Evolutionary conservation across 768 basidiomycete species (phyloP).

Genomic region (Tylopilus balloui): DNA sequence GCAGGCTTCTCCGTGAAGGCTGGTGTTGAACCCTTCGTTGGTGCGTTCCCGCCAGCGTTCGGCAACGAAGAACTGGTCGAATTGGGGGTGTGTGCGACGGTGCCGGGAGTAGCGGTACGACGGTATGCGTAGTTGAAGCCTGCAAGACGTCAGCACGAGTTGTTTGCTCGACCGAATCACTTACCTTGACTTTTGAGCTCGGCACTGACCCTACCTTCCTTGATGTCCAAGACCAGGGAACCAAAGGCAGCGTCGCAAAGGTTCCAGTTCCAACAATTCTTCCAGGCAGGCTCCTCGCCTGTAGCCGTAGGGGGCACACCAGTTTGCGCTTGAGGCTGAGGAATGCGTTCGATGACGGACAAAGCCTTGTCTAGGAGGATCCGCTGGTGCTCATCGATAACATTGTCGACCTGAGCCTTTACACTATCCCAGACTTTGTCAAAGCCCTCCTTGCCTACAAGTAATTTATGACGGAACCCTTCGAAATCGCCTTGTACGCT

Average conservation of each 20-base stretch:
- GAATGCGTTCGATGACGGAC: conserved; percentile 77
- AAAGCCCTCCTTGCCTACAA: conserved; percentile 74
- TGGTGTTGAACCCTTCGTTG: conserved; percentile 33
- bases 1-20: conserved; percentile 35
- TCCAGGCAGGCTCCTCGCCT: conserved; percentile 92
- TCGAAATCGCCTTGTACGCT: conserved; percentile 88
- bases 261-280: conserved; percentile 99
- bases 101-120: conserved; percentile 54
- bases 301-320: conserved; percentile 44
- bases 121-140: conserved; percentile 97
- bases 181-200: conserved; percentile 90
- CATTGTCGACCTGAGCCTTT: conserved; percentile 83
- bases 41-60: conserved; percentile 33
- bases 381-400: conserved; percentile 88
- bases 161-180: conserved; percentile 15
- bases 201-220: conserved; percentile 87
- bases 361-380: conserved; percentile 86
- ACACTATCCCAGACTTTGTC: conserved; percentile 95
- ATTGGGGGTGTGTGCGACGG: conserved; percentile 54
- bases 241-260: conserved; percentile 95
- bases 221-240: conserved; percentile 79
- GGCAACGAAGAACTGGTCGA: conserved; percentile 51
- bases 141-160: conserved; percentile 27
- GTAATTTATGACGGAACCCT: conserved; percentile 77
- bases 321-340: conserved; percentile 42